A percentile compares a stretch with the other conserved stretches of the same genome.
Conservation (phyloP, 345 rosid species). For the Citrus maxima region DNA sequence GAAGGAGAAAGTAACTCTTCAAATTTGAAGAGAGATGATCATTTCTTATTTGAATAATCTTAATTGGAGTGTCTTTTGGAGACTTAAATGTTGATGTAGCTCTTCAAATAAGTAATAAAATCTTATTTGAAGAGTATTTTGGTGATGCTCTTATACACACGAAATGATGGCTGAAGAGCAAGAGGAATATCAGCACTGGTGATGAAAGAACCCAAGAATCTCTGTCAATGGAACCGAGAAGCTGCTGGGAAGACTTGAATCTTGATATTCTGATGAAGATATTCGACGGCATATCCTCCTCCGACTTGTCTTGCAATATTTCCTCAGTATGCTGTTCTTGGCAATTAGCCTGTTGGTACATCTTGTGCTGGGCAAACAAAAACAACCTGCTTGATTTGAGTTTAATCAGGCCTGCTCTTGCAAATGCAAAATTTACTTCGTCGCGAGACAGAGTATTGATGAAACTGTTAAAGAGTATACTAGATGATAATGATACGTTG, state of each 20-base stretch:
- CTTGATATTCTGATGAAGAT: neutral
- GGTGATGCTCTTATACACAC: too few relatives aligned
- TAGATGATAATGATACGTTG: neutral
- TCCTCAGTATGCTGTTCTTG: neutral
- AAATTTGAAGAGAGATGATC: too few relatives aligned
- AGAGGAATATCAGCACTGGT: neutral
- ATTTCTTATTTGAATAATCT: too few relatives aligned
- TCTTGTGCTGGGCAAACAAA: neutral
- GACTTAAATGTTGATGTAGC: too few relatives aligned
- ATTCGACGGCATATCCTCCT: neutral
- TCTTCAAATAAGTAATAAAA: too few relatives aligned
- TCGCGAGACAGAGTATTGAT: neutral
- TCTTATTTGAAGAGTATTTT: too few relatives aligned
- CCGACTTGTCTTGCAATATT: neutral
- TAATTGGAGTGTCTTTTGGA: too few relatives aligned
- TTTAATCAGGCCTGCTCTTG: neutral
- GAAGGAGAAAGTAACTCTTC: too few relatives aligned
- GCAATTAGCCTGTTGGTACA: neutral
- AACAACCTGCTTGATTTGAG: neutral
- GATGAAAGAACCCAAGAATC: neutral
- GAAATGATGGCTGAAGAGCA: too few relatives aligned
- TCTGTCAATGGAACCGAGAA: neutral
- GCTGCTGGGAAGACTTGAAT: neutral
- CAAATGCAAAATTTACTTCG: neutral
- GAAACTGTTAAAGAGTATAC: neutral